Evolutionary conservation across 305 asterid species (phyloP).

Genomic region (Fraxinus dipetala): DNA sequence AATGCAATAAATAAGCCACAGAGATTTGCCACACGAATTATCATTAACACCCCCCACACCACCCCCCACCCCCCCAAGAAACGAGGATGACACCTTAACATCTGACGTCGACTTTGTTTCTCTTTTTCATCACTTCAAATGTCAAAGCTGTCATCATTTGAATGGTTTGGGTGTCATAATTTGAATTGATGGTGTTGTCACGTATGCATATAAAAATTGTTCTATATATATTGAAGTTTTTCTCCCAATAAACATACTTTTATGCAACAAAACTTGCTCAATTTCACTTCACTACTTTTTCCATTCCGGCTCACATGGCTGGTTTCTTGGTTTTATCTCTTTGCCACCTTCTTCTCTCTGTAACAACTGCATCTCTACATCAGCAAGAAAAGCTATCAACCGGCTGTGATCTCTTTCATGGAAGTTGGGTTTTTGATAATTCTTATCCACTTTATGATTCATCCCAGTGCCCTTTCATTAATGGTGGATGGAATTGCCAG

Average conservation of each 20-base stretch:
- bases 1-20: neutral
- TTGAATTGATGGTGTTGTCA: neutral
- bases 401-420: slow-evolving; percentile 35
- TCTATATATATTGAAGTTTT: neutral
- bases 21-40: neutral
- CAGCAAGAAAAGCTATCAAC: slow-evolving; percentile 4
- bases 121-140: neutral
- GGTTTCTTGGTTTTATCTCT: neutral
- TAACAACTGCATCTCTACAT: neutral
- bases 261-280: neutral
- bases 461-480: slow-evolving; percentile 54
- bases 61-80: no score
- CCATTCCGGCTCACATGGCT: neutral
- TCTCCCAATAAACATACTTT: neutral
- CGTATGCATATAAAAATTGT: neutral
- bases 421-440: slow-evolving; percentile 42
- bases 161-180: no score
- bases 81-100: neutral
- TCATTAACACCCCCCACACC: neutral
- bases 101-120: neutral
- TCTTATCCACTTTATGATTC: slow-evolving; percentile 38
- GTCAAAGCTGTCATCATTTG: neutral
- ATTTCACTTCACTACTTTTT: neutral
- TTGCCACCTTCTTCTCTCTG: neutral
- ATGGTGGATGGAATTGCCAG: slow-evolving; percentile 53